These are phyloP conservation scores for Bryum argenteum DNA, from an alignment of 225 moss, liverwort and hornwort species.

Conservation along the genomic window DNA sequence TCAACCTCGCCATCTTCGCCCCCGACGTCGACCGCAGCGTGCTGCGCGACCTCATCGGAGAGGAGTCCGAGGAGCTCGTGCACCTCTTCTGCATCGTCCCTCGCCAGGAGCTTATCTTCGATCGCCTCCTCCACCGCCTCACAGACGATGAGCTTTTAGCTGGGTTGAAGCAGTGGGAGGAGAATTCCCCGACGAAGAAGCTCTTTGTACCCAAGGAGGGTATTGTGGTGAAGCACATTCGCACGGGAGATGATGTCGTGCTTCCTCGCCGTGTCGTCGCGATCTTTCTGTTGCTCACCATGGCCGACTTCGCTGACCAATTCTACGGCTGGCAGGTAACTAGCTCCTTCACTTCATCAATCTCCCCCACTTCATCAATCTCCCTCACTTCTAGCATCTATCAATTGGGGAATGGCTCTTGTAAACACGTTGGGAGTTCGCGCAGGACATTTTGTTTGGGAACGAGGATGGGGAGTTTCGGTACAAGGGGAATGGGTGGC, in stretches of 20 bases:
- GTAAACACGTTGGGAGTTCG: not conserved
- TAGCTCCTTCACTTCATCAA: no score
- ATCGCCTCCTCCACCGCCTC: slow-evolving; percentile 44
- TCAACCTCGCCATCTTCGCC: slow-evolving; percentile 86
- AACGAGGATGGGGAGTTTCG: slow-evolving; percentile 64
- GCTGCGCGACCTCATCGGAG: slow-evolving; percentile 72
- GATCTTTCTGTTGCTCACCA: slow-evolving; percentile 72
- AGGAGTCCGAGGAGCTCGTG: slow-evolving; percentile 80
- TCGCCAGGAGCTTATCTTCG: slow-evolving; percentile 79
- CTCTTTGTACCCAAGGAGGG: slow-evolving; percentile 63
- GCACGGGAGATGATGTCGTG: slow-evolving; percentile 76
- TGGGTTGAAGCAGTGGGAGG: slow-evolving; percentile 29
- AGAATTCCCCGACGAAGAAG: slow-evolving; percentile 17
- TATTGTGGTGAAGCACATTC: slow-evolving; percentile 72
- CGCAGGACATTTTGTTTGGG: slow-evolving; percentile 64
- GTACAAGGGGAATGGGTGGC: slow-evolving; percentile 44
- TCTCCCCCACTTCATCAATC: no score
- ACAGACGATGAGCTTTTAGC: slow-evolving; percentile 46
- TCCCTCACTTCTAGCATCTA: no score
- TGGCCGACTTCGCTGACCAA: slow-evolving; percentile 83
- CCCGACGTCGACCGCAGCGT: slow-evolving; percentile 69
- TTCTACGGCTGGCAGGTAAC: slow-evolving; percentile 74
- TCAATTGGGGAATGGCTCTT: no score
- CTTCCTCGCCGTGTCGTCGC: slow-evolving; percentile 75
- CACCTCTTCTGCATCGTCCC: slow-evolving; percentile 85